Conservation (phyloP, 1,139 yeast species). For the Insectozyma bohioensis region DNA sequence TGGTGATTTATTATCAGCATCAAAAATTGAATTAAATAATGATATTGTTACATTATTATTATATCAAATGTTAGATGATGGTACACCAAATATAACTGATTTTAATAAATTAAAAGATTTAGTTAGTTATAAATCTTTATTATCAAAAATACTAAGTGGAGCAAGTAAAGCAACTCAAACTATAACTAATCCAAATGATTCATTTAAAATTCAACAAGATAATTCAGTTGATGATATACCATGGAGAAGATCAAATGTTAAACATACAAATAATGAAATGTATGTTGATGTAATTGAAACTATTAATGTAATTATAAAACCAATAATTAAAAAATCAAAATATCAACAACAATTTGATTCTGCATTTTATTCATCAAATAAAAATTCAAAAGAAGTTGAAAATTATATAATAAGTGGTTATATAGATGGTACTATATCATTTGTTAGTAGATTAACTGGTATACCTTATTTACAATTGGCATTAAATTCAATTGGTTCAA, state of each 20-base stretch:
- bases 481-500: conserved; percentile 44
- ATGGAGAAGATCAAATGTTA: conserved; percentile 71
- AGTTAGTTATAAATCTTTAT: conserved; percentile 57
- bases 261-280: conserved; percentile 74
- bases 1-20: conserved; percentile 53
- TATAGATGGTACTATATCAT: conserved; percentile 64
- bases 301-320: conserved; percentile 45
- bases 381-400: conserved; percentile 17
- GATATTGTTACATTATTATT: conserved; percentile 60
- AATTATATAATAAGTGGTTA: conserved; percentile 51
- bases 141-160: conserved; percentile 37
- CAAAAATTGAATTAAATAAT: conserved; percentile 62
- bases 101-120: conserved; percentile 67
- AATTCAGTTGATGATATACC: conserved; percentile 40
- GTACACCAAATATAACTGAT: conserved; percentile 72
- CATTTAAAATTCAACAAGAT: background rate
- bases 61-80: conserved; percentile 68
- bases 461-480: conserved; percentile 66
- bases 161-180: conserved; percentile 26
- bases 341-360: conserved; percentile 25
- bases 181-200: conserved; percentile 3
- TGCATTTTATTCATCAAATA: conserved; percentile 34
- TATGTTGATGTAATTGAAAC: conserved; percentile 75
- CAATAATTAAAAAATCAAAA: conserved; percentile 17
- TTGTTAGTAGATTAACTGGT: conserved; percentile 72